A percentile compares a stretch with the other conserved stretches of the same genome.
These are phyloP conservation scores for Dioscorea zingiberensis DNA, from an alignment of 106 monocot species.

Conservation along the genomic window DNA sequence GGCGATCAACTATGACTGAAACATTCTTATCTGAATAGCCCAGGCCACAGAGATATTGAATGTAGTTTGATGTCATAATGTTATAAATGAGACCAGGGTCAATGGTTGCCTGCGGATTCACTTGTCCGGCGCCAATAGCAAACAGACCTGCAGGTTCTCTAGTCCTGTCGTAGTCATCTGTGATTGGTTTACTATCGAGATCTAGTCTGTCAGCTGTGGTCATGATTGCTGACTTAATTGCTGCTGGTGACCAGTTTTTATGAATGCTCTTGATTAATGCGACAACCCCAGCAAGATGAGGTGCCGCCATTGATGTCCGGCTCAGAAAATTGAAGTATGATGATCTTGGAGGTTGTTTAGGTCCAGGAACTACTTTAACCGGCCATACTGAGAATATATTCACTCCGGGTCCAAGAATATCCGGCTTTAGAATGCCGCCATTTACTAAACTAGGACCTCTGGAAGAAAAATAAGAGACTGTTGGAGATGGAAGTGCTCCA, in stretches of 20 bases:
- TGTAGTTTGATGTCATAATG: constrained; percentile 16
- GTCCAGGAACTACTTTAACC: neutral
- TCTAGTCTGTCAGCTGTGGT: neutral
- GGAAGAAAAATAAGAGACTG: too few relatives aligned
- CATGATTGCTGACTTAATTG: neutral
- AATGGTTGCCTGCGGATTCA: constrained; percentile 16
- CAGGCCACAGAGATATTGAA: constrained; percentile 21
- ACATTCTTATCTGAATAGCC: neutral
- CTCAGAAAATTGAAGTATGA: constrained; percentile 16
- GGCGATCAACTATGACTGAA: neutral
- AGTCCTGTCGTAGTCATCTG: neutral
- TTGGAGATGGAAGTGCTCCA: neutral
- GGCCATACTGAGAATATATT: constrained; percentile 5
- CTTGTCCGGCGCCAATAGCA: constrained; percentile 29
- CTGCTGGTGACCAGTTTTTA: neutral
- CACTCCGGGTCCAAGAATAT: neutral
- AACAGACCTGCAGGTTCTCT: constrained; percentile 3
- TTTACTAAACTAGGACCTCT: neutral
- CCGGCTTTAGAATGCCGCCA: neutral
- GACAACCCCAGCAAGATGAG: neutral
- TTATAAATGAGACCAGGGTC: constrained; percentile 30
- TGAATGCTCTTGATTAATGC: neutral
- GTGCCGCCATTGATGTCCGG: constrained; percentile 6
- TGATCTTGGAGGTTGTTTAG: neutral
- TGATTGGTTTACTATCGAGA: neutral